These are phyloP conservation scores for Aaosphaeria pasadenensis DNA, from an alignment of 2,329 filamentous ascomycete species.

Conservation along the genomic window DNA sequence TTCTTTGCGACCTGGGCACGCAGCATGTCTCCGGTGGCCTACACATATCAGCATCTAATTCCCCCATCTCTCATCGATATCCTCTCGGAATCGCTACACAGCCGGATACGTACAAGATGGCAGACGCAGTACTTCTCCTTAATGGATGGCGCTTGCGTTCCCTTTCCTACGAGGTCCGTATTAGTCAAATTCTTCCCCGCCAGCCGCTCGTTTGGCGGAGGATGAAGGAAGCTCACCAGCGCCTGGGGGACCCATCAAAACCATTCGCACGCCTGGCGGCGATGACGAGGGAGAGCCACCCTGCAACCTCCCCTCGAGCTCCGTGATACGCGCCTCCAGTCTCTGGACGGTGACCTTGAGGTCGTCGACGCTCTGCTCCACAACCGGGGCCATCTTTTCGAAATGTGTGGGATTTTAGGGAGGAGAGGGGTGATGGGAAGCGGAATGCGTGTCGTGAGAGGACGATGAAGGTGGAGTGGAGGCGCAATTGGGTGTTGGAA, in stretches of 20 bases:
- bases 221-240: constrained; percentile 66
- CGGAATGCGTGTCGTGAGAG: not conserved
- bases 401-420: constrained; percentile 7
- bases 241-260: constrained; percentile 94
- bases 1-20: constrained; percentile 98
- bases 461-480: constrained; percentile 9
- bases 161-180: constrained; percentile 69
- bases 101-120: constrained; percentile 70
- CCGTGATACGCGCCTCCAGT: constrained; percentile 82
- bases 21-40: constrained; percentile 99
- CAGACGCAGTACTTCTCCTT: constrained; percentile 98
- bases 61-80: not conserved
- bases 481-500: constrained; percentile 14
- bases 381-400: constrained; percentile 76
- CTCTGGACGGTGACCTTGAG: constrained; percentile 79
- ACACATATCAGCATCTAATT: constrained; percentile 18
- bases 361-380: constrained; percentile 74
- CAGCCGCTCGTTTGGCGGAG: not conserved
- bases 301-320: constrained; percentile 72
- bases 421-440: constrained; percentile 8
- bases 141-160: constrained; percentile 95
- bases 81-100: not conserved
- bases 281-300: constrained; percentile 36
- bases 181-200: constrained; percentile 18
- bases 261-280: constrained; percentile 79